Conservation (phyloP, 257 asterid genomes). For the Thymus mandschuricus region DNA sequence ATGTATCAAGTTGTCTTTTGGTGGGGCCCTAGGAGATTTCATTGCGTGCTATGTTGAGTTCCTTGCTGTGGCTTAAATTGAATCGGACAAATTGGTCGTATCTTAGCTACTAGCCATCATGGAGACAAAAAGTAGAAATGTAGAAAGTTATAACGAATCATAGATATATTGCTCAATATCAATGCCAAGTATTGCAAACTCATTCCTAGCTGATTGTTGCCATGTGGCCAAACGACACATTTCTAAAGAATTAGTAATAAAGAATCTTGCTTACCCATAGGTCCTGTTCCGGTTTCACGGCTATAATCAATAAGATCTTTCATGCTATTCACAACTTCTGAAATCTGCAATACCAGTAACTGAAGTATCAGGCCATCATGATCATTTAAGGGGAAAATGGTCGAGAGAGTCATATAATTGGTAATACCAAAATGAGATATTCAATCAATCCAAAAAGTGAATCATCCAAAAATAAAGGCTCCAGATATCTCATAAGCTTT, state of each 20-base stretch:
- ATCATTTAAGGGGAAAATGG: slow-evolving; percentile 1
- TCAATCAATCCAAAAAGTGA: too few species aligned
- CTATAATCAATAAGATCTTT: slow-evolving; percentile 89
- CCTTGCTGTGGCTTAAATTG: background rate
- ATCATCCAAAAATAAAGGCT: too few species aligned
- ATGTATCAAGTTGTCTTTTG: background rate
- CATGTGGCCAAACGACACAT: slow-evolving; percentile 2
- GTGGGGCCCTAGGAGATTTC: background rate
- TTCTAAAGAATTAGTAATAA: slow-evolving; percentile 19
- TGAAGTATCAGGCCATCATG: background rate
- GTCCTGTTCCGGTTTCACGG: slow-evolving; percentile 76
- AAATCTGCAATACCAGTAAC: slow-evolving; percentile 64
- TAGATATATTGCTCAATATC: background rate
- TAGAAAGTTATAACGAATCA: background rate
- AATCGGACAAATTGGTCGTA: background rate
- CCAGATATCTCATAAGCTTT: too few species aligned
- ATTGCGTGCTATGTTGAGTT: background rate
- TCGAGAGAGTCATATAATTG: background rate
- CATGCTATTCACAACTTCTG: slow-evolving; percentile 97
- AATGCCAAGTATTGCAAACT: background rate
- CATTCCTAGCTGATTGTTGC: background rate
- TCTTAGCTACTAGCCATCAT: background rate
- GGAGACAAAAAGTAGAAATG: background rate
- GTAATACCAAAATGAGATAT: too few species aligned
- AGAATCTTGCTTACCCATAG: slow-evolving; percentile 72